These are phyloP conservation scores for Aspergillus pseudoglaucus DNA, from an alignment of 2,329 filamentous ascomycete species.

Conservation along the genomic window DNA sequence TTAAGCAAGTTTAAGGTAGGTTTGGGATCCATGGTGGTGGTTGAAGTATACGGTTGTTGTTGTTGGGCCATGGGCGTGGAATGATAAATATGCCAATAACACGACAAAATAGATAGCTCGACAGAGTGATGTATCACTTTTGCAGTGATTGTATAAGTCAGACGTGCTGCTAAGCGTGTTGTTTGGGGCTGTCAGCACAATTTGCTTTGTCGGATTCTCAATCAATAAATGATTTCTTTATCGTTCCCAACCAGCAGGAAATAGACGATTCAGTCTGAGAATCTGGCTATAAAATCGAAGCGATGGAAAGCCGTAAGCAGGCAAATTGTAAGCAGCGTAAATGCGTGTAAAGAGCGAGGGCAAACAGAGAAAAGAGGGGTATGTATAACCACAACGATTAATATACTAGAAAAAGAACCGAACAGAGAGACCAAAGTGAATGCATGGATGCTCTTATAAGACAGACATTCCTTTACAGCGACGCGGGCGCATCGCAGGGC, in stretches of 20 bases:
- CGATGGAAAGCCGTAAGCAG: background rate
- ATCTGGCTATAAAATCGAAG: background rate
- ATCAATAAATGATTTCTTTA: background rate
- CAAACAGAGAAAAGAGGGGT: no score
- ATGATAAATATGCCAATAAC: background rate
- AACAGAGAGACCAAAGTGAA: background rate
- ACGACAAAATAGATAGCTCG: background rate
- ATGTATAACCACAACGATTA: no score
- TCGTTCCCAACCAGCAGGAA: background rate
- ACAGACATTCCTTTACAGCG: background rate
- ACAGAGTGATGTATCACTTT: no score
- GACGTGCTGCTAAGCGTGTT: no score
- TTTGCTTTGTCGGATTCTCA: background rate
- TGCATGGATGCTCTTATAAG: background rate
- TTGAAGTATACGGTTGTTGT: slow-evolving; percentile 1
- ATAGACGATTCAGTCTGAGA: background rate
- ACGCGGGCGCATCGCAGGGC: background rate
- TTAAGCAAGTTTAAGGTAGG: slow-evolving; percentile 22
- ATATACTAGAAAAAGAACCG: background rate
- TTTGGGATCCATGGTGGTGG: slow-evolving; percentile 10
- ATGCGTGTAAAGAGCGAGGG: no score
- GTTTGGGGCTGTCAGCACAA: background rate
- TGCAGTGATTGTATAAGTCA: no score
- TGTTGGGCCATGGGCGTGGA: background rate
- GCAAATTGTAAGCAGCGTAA: no score